These are phyloP conservation scores for Halophytophthora polymorphica DNA, from an alignment of 352 stramenopile species.

Conservation along the genomic window DNA sequence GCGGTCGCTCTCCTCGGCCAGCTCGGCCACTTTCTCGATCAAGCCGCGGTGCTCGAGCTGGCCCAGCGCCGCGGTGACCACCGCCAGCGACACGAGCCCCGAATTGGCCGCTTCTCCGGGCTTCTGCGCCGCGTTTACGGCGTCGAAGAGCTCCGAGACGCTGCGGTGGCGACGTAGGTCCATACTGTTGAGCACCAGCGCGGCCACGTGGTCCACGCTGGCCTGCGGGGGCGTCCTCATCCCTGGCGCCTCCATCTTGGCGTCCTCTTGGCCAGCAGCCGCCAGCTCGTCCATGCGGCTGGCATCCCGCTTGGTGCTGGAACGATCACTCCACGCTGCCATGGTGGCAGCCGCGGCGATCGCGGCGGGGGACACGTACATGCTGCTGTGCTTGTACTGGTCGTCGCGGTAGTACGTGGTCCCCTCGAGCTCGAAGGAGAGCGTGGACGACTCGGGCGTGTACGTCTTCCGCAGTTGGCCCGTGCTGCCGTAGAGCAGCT, in stretches of 20 bases:
- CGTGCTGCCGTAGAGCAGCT: slow-evolving; percentile 76
- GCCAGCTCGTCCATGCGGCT: slow-evolving; percentile 6
- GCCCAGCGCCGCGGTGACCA: slow-evolving; percentile 55
- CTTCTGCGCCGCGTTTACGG: slow-evolving; percentile 26
- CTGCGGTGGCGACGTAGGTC: slow-evolving; percentile 54
- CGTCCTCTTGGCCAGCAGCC: not conserved
- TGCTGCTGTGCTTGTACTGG: slow-evolving; percentile 79
- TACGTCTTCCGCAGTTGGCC: slow-evolving; percentile 82
- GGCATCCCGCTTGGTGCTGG: slow-evolving; percentile 14
- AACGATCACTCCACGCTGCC: slow-evolving; percentile 21
- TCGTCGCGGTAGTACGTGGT: slow-evolving; percentile 68
- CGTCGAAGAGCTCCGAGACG: slow-evolving; percentile 54
- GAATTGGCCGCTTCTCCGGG: slow-evolving; percentile 1
- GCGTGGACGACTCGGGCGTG: slow-evolving; percentile 70
- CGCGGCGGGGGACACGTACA: slow-evolving; percentile 65
- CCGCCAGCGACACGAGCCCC: slow-evolving; percentile 35
- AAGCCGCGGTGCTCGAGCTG: slow-evolving; percentile 48
- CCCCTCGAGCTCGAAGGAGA: slow-evolving; percentile 76
- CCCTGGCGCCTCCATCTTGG: slow-evolving; percentile 13
- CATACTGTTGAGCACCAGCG: slow-evolving; percentile 50
- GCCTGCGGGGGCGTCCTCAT: slow-evolving; percentile 9
- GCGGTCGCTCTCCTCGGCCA: slow-evolving; percentile 13
- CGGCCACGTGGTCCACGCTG: slow-evolving; percentile 43
- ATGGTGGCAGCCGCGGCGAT: slow-evolving; percentile 22
- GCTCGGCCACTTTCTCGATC: slow-evolving; percentile 43